These are phyloP conservation scores for Elongisporangium senticosum DNA, from an alignment of 352 stramenopile species.

Conservation along the genomic window DNA sequence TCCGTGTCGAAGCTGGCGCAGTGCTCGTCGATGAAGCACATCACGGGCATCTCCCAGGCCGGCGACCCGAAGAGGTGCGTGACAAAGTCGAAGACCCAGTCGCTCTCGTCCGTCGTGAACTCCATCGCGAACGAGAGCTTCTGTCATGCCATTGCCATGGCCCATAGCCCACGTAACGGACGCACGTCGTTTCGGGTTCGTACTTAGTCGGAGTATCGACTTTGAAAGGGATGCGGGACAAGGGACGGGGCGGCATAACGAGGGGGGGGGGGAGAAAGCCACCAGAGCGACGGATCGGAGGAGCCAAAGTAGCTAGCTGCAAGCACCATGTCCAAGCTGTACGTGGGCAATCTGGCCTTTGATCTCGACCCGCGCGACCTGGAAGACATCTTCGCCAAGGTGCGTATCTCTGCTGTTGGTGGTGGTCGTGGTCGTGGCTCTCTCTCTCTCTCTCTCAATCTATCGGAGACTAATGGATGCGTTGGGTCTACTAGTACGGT, in stretches of 20 bases:
- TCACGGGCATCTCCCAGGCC: constrained; percentile 81
- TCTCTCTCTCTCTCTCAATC: not conserved
- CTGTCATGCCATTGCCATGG: too few species aligned
- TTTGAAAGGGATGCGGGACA: not conserved
- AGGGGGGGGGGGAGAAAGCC: not conserved
- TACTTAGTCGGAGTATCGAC: constrained; percentile 1
- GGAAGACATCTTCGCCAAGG: constrained; percentile 43
- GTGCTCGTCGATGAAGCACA: constrained; percentile 89
- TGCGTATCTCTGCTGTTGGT: constrained; percentile 3
- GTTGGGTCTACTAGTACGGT: constrained; percentile 31
- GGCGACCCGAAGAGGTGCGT: constrained; percentile 86
- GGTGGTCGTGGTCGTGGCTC: constrained; percentile 6
- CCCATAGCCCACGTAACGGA: too few species aligned
- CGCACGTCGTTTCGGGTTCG: not conserved
- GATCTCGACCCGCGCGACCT: constrained; percentile 36
- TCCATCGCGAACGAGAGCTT: constrained; percentile 17
- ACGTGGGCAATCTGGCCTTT: constrained; percentile 60
- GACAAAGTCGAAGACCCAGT: constrained; percentile 88
- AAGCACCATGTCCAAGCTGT: constrained; percentile 32
- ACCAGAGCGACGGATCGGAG: not conserved
- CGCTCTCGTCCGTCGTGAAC: constrained; percentile 59
- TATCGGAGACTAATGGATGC: not conserved
- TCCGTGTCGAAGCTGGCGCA: constrained; percentile 85
- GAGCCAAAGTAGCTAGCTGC: not conserved
- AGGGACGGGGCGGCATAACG: not conserved